A percentile compares a stretch with the other conserved stretches of the same genome.
Evolutionary conservation across 805 yeast species (phyloP).

Genomic region (Yamadazyma akitaensis): DNA sequence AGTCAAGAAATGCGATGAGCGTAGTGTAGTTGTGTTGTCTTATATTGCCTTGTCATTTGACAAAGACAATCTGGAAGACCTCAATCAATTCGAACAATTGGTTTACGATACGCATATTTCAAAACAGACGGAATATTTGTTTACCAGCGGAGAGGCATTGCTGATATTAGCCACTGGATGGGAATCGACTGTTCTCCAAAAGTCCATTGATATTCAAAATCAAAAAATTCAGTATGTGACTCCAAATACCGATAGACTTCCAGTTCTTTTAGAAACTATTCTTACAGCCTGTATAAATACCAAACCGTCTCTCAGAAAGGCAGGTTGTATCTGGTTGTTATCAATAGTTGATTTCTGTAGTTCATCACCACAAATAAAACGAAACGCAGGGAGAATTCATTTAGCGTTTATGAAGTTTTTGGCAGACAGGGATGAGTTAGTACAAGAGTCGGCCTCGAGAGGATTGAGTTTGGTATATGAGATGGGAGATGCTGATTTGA

Average conservation of each 20-base stretch:
- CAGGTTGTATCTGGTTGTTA: constrained; percentile 82
- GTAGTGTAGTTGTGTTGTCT: constrained; percentile 54
- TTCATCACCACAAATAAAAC: constrained; percentile 36
- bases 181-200: constrained; percentile 55
- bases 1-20: constrained; percentile 58
- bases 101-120: constrained; percentile 59
- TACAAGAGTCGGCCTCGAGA: constrained; percentile 91
- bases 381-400: constrained; percentile 60
- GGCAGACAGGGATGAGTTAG: constrained; percentile 75
- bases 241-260: constrained; percentile 14
- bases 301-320: constrained; percentile 70
- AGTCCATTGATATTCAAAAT: constrained; percentile 54
- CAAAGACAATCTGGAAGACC: constrained; percentile 14
- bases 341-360: constrained; percentile 76
- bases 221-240: constrained; percentile 17
- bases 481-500: constrained; percentile 61
- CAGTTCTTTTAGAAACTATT: constrained; percentile 44
- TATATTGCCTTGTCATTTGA: constrained; percentile 41
- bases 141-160: constrained; percentile 82
- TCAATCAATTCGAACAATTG: constrained; percentile 37
- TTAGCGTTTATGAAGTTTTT: constrained; percentile 71
- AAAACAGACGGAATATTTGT: constrained; percentile 71
- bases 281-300: constrained; percentile 56
- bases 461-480: constrained; percentile 84
- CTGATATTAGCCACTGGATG: constrained; percentile 72